Percentiles rank a stretch among this genome's conserved stretches.
Conservation (phyloP, 306 rosid species). For the Vigna angularis region DNA sequence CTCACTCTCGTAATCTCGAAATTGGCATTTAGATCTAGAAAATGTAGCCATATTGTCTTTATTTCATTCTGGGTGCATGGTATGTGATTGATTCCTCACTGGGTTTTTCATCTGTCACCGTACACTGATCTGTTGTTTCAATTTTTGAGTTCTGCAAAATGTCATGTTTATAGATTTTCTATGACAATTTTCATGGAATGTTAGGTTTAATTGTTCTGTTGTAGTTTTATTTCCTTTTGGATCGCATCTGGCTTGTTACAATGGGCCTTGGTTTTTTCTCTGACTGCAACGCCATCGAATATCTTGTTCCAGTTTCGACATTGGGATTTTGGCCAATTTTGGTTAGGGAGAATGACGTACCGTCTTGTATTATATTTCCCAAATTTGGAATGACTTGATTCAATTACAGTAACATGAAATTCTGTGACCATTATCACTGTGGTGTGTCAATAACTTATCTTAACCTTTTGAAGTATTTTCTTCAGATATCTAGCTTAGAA, state of each 20-base stretch:
- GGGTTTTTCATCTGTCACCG: background rate
- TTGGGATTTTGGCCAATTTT: slow-evolving; percentile 1
- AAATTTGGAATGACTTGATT: background rate
- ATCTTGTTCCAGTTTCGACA: slow-evolving; percentile 31
- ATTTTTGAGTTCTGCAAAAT: slow-evolving; percentile 27
- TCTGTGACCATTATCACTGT: background rate
- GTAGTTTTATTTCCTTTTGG: background rate
- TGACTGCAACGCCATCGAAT: background rate
- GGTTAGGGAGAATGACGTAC: background rate
- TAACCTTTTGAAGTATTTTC: background rate
- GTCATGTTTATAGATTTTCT: slow-evolving; percentile 14
- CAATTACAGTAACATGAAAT: slow-evolving; percentile 13
- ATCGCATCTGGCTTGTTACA: background rate
- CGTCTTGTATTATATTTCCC: slow-evolving; percentile 2
- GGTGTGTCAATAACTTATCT: slow-evolving; percentile 8
- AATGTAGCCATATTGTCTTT: background rate
- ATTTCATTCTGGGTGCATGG: background rate
- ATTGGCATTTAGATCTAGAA: slow-evolving; percentile 27
- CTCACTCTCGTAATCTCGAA: slow-evolving; percentile 6
- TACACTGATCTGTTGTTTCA: slow-evolving; percentile 22
- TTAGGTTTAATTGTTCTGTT: background rate
- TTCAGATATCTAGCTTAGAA: slow-evolving; percentile 36
- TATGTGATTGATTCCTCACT: background rate
- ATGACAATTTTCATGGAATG: background rate
- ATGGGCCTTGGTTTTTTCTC: slow-evolving; percentile 22